Evolutionary conservation across 2,329 filamentous ascomycete genomes (phyloP).

Genomic region (Leptographium radiaticola): DNA sequence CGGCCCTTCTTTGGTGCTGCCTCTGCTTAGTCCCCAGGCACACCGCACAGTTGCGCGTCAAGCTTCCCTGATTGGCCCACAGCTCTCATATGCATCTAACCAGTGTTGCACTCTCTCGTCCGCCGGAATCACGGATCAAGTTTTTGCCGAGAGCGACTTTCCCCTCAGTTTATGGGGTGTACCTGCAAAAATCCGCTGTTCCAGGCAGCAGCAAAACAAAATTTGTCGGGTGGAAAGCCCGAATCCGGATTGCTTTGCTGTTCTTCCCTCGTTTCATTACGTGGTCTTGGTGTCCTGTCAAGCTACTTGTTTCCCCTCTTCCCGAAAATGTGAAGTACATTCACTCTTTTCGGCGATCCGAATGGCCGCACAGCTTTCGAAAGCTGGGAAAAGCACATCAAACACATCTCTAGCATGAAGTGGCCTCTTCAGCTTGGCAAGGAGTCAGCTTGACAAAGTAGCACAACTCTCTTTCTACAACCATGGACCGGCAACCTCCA

Average conservation of each 20-base stretch:
- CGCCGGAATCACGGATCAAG: neutral
- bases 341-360: neutral
- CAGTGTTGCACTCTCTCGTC: neutral
- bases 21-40: conserved; percentile 11
- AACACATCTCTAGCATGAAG: neutral
- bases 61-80: conserved; percentile 12
- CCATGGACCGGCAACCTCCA: conserved; percentile 6
- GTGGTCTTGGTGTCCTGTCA: neutral
- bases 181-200: neutral
- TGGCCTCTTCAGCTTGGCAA: neutral
- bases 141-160: neutral
- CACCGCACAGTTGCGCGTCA: conserved; percentile 16
- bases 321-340: neutral
- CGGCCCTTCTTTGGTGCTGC: neutral
- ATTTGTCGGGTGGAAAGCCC: neutral
- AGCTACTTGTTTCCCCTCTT: neutral
- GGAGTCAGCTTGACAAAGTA: neutral
- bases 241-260: neutral
- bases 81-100: conserved; percentile 6
- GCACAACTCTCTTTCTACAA: neutral
- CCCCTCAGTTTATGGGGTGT: neutral
- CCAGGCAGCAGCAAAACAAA: neutral
- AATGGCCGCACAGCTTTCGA: neutral
- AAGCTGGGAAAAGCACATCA: neutral
- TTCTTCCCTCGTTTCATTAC: neutral